Evolutionary conservation across 805 yeast species (phyloP).

Genomic region (Candida lessepsii): DNA sequence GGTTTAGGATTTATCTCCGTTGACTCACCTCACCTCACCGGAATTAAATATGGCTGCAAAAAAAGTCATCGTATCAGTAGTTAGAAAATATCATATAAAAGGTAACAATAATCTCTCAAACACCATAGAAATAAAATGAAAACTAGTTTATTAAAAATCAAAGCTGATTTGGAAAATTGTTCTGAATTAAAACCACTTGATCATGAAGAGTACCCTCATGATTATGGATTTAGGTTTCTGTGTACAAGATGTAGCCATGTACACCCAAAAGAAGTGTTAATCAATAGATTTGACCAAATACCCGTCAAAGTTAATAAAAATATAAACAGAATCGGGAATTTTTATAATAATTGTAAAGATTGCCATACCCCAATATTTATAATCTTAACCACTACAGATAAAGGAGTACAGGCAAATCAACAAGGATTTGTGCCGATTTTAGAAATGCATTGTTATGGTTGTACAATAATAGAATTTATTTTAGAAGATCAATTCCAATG

Average conservation of each 20-base stretch:
- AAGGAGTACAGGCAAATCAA: neutral
- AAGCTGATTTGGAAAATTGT: constrained; percentile 15
- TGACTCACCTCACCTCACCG: too few relatives aligned
- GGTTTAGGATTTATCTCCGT: neutral
- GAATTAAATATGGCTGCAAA: constrained; percentile 1
- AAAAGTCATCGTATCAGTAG: too few relatives aligned
- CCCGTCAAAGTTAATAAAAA: constrained; percentile 1
- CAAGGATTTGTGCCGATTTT: constrained; percentile 10
- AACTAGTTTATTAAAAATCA: constrained; percentile 11
- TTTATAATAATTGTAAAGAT: constrained; percentile 14
- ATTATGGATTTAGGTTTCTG: constrained; percentile 13
- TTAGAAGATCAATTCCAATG: constrained; percentile 16
- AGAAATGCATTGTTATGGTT: constrained; percentile 14
- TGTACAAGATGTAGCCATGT: constrained; percentile 11
- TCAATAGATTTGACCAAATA: constrained; percentile 11
- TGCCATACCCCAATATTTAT: constrained; percentile 12
- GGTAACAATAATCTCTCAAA: neutral
- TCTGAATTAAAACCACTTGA: constrained; percentile 16
- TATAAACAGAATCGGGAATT: constrained; percentile 12
- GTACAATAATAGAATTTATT: constrained; percentile 8
- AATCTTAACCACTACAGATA: constrained; percentile 6
- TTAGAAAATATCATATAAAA: neutral
- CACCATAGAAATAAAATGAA: constrained; percentile 10
- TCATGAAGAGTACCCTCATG: constrained; percentile 16
- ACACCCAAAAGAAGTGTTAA: constrained; percentile 11